These are phyloP conservation scores for Calcarisporium arbuscula DNA, from an alignment of 2,329 filamentous ascomycete genomes.

Conservation along the genomic window DNA sequence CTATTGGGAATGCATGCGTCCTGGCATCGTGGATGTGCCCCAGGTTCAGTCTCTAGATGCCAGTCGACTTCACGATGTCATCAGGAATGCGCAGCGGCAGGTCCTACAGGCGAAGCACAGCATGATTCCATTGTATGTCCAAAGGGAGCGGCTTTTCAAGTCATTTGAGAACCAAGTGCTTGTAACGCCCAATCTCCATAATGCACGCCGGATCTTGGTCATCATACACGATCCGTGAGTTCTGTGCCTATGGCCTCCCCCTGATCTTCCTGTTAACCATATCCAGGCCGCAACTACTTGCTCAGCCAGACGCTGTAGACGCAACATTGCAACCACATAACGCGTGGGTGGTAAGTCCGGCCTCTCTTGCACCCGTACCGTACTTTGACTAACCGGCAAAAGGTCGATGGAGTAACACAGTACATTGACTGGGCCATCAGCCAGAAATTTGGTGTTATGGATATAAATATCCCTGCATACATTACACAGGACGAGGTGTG, in stretches of 20 bases:
- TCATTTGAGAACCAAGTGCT: conserved; percentile 84
- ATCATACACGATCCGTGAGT: conserved; percentile 87
- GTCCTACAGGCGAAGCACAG: conserved; percentile 63
- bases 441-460: conserved; percentile 78
- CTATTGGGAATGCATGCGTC: conserved; percentile 86
- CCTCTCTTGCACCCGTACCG: not conserved
- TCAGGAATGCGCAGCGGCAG: conserved; percentile 70
- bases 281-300: conserved; percentile 60
- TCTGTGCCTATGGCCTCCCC: too few relatives aligned
- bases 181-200: conserved; percentile 65
- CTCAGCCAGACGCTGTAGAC: conserved; percentile 61
- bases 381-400: conserved; percentile 13
- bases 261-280: too few relatives aligned
- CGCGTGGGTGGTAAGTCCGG: conserved; percentile 68
- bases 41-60: conserved; percentile 47
- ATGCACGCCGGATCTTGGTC: conserved; percentile 64
- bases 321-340: conserved; percentile 77
- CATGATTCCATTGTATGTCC: conserved; percentile 77
- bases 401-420: conserved; percentile 75
- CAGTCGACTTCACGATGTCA: conserved; percentile 69
- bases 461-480: conserved; percentile 82
- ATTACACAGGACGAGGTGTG: conserved; percentile 56
- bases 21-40: conserved; percentile 51
- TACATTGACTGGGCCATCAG: conserved; percentile 79
- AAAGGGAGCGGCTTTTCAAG: conserved; percentile 63